Evolutionary conservation across 257 asterid species (phyloP), one percentile per base, ranked within the genome.

Genomic region (Verbena officinalis): DNA sequence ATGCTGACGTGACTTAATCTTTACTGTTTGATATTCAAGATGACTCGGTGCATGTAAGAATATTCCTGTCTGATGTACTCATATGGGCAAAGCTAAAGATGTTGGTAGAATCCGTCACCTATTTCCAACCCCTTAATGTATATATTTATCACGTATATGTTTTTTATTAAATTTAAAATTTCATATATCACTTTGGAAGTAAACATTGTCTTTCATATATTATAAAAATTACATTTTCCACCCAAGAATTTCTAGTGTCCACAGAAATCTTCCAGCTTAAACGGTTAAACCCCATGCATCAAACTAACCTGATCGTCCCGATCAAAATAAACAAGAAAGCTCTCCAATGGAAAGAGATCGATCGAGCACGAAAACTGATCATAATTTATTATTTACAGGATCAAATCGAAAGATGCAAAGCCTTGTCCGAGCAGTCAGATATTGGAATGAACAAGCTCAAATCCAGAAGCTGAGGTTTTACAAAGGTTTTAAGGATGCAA

Each of bases 331-430:
- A 30, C 55, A 61, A 27, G 55, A 27, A 8, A 53, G 22, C 21
- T 39, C 63, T 42, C 51, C 8, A 34, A 48, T n/a, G n/a, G 6
- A n/a, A n/a, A 54, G 45, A 7, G 16, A 62, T 51, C 17, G 36
- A 9, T 31, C 17, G 8, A 9, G 45, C 24, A 27, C 23, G 3
- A 10, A 51, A 31, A 17, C 23, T 12, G 13, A 22, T 17, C 14
- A 17, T 21, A 7, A 51, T 39, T 20, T 56, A n/a, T 56, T 1
- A 3, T 43, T 38, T 49, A 19, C 58, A 80, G 81, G 62, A 23
- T 27, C 33, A 27, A 27, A 27, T 27, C 16, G 20, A 45, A 71
- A 17, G 34, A 89, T 89, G 95, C 87, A 81, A 65, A 73, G 77
- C 15, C 65, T 86, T 31, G 5, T 73, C 17, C 87, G 67, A 57